A percentile compares a stretch with the other conserved stretches of the same genome.
These are phyloP conservation scores for Ophiorrhiza pumila DNA, from an alignment of 257 asterid species.

Conservation along the genomic window DNA sequence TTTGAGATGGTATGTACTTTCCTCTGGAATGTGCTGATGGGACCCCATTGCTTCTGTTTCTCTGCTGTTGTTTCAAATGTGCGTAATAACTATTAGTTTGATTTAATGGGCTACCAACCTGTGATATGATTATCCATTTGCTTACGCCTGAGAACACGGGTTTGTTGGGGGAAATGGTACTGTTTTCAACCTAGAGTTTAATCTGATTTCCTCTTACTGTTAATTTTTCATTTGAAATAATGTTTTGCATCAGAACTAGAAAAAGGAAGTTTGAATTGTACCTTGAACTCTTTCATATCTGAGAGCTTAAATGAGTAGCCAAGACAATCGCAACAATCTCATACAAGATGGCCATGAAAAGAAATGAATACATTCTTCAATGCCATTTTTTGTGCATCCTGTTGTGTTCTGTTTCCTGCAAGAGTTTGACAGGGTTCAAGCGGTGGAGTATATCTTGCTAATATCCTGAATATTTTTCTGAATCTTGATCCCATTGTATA, in stretches of 20 bases:
- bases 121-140: neutral
- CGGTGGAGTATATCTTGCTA: neutral
- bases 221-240: neutral
- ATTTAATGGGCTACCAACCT: slow-evolving; percentile 6
- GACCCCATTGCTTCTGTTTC: neutral
- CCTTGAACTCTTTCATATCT: neutral
- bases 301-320: neutral
- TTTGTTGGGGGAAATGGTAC: neutral
- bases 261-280: neutral
- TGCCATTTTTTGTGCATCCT: neutral
- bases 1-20: neutral
- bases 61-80: slow-evolving; percentile 5
- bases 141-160: neutral
- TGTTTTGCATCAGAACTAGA: neutral
- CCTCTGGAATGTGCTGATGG: slow-evolving; percentile 8
- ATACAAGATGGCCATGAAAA: neutral
- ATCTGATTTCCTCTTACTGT: slow-evolving; percentile 7
- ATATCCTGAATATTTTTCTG: neutral
- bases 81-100: neutral
- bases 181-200: neutral
- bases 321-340: neutral
- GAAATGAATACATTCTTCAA: neutral
- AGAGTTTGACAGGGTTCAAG: neutral
- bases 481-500: neutral
- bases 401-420: neutral